A percentile compares a stretch with the other conserved stretches of the same genome.
Conservation (phyloP, 1,284 basidiomycete genomes). For the Tilletia caries region DNA sequence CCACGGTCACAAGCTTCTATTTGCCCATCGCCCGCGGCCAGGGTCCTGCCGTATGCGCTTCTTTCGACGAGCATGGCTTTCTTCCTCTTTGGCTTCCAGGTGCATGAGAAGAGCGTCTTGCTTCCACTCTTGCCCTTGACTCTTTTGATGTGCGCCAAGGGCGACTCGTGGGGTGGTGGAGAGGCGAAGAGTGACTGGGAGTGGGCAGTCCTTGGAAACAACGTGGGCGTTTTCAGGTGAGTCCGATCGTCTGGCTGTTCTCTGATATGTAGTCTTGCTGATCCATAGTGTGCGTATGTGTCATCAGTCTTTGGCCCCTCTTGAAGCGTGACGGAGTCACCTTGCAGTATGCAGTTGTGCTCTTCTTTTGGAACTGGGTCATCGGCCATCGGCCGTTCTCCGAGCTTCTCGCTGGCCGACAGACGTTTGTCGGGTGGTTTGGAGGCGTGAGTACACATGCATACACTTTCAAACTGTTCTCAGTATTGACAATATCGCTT, state of each 20-base stretch:
- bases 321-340: slow-evolving; percentile 75
- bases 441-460: slow-evolving; percentile 7
- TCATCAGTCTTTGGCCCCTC: slow-evolving; percentile 79
- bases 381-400: slow-evolving; percentile 64
- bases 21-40: slow-evolving; percentile 60
- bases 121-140: slow-evolving; percentile 79
- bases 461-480: background rate
- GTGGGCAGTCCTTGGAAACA: slow-evolving; percentile 75
- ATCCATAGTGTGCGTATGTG: background rate
- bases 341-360: slow-evolving; percentile 67
- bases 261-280: background rate
- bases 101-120: slow-evolving; percentile 90
- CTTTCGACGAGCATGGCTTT: slow-evolving; percentile 64
- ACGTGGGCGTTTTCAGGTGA: slow-evolving; percentile 83
- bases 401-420: slow-evolving; percentile 15
- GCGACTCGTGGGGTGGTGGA: slow-evolving; percentile 49
- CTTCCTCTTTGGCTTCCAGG: slow-evolving; percentile 92
- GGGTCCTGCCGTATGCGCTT: slow-evolving; percentile 49
- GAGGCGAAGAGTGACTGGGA: slow-evolving; percentile 65
- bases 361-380: slow-evolving; percentile 74
- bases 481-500: no score
- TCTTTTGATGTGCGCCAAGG: slow-evolving; percentile 67
- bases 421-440: slow-evolving; percentile 12
- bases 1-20: slow-evolving; percentile 2
- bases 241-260: slow-evolving; percentile 27